Percentiles rank a stretch among this genome's conserved stretches.
Conservation (phyloP, 2,329 filamentous ascomycete species). For the Alternaria rosae region DNA sequence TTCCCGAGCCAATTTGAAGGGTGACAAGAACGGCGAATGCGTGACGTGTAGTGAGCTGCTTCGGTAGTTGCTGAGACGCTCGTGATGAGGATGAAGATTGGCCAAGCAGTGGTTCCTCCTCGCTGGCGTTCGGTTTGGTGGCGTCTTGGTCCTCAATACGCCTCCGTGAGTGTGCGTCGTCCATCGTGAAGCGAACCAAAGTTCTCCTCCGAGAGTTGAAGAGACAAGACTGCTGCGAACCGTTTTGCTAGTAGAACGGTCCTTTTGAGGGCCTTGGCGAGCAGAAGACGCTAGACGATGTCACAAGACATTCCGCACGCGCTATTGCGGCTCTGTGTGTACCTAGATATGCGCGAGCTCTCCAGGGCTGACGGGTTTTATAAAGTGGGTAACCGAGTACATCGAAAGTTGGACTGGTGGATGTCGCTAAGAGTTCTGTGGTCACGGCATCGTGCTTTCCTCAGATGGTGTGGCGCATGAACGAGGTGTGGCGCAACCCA, state of each 20-base stretch:
- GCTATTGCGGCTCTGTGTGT: neutral
- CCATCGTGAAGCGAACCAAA: neutral
- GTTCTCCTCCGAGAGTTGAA: neutral
- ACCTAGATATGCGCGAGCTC: neutral
- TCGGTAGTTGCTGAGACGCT: slow-evolving; percentile 17
- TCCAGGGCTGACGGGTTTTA: neutral
- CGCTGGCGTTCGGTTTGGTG: slow-evolving; percentile 23
- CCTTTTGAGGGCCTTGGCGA: neutral
- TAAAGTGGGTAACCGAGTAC: neutral
- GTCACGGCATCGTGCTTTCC: neutral
- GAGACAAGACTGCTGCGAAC: neutral
- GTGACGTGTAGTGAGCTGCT: slow-evolving; percentile 48
- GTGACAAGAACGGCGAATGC: slow-evolving; percentile 67
- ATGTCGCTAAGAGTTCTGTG: neutral
- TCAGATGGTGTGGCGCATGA: neutral
- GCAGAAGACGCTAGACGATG: neutral
- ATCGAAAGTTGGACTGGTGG: neutral
- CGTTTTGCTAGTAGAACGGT: neutral
- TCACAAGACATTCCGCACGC: slow-evolving; percentile 2
- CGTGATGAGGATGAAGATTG: slow-evolving; percentile 23
- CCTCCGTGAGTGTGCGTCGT: neutral
- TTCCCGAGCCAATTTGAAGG: slow-evolving; percentile 70
- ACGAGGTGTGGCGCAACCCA: neutral
- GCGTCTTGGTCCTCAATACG: slow-evolving; percentile 7
- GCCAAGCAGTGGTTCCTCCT: slow-evolving; percentile 39